Percentiles rank a stretch among this genome's conserved stretches.
These are phyloP conservation scores for Aureobasidium namibiae DNA, from an alignment of 2,329 filamentous ascomycete species.

Conservation along the genomic window DNA sequence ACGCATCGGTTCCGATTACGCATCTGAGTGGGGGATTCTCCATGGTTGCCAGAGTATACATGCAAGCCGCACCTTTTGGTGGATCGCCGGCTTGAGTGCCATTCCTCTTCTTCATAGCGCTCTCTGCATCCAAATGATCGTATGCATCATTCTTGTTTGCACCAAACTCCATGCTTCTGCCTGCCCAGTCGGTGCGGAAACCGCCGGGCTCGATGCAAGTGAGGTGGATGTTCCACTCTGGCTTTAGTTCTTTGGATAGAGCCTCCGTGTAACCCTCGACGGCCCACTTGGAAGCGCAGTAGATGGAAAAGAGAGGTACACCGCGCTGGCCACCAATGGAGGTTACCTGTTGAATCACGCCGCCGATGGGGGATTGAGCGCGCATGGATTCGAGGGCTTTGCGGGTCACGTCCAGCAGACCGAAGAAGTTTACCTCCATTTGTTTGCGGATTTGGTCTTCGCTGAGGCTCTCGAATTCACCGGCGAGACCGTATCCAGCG, in stretches of 20 bases:
- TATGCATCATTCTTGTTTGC: slow-evolving; percentile 38
- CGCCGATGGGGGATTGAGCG: slow-evolving; percentile 40
- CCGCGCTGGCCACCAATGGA: slow-evolving; percentile 44
- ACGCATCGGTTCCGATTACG: slow-evolving; percentile 47
- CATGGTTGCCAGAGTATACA: slow-evolving; percentile 48
- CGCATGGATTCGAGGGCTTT: slow-evolving; percentile 38
- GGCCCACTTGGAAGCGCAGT: slow-evolving; percentile 37
- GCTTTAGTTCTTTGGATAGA: slow-evolving; percentile 34
- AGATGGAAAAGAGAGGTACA: slow-evolving; percentile 34
- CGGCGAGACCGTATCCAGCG: slow-evolving; percentile 49
- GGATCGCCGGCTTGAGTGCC: slow-evolving; percentile 44
- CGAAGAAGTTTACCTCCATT: slow-evolving; percentile 54
- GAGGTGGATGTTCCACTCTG: slow-evolving; percentile 40
- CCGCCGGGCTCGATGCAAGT: slow-evolving; percentile 39
- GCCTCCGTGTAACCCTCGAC: slow-evolving; percentile 42
- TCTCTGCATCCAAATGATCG: slow-evolving; percentile 39
- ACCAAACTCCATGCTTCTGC: slow-evolving; percentile 39
- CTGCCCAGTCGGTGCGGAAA: slow-evolving; percentile 40
- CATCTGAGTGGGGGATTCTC: slow-evolving; percentile 45
- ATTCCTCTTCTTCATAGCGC: slow-evolving; percentile 32
- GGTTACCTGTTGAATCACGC: slow-evolving; percentile 47
- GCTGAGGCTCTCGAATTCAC: slow-evolving; percentile 45
- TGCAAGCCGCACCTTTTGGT: slow-evolving; percentile 37
- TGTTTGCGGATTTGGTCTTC: slow-evolving; percentile 42
- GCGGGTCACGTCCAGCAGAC: slow-evolving; percentile 46